Percentiles rank a stretch among this genome's conserved stretches.
These are phyloP conservation scores for Trichoderma erinaceum DNA, from an alignment of 495 filamentous ascomycete genomes.

Conservation along the genomic window DNA sequence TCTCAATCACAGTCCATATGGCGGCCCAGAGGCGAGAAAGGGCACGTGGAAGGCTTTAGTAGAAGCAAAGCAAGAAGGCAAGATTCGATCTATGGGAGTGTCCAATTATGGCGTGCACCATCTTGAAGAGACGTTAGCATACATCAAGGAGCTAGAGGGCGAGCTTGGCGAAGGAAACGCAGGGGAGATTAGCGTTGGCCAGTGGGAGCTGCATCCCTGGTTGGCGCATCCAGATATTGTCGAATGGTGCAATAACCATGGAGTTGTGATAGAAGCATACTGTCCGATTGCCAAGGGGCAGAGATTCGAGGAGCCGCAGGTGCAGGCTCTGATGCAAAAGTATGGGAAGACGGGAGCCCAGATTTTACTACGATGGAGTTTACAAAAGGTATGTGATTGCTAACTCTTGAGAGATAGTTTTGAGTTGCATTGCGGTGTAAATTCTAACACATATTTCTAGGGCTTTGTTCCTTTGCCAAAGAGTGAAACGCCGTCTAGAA, in stretches of 20 bases:
- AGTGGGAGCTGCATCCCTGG: constrained; percentile 67
- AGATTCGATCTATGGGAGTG: constrained; percentile 56
- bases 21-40: constrained; percentile 51
- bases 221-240: constrained; percentile 55
- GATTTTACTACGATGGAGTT: constrained; percentile 46
- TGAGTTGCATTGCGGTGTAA: too few species aligned
- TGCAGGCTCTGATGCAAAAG: constrained; percentile 48
- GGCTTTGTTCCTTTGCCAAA: constrained; percentile 68
- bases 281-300: constrained; percentile 54
- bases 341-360: constrained; percentile 56
- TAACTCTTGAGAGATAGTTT: constrained; percentile 17
- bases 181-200: constrained; percentile 46
- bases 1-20: constrained; percentile 55
- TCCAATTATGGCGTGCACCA: constrained; percentile 65
- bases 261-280: constrained; percentile 58
- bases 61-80: constrained; percentile 55
- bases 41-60: constrained; percentile 62
- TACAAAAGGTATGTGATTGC: constrained; percentile 14
- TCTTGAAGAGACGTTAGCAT: constrained; percentile 57
- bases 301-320: constrained; percentile 48
- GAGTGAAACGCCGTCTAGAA: constrained; percentile 55
- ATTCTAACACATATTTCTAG: too few species aligned
- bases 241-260: constrained; percentile 46
- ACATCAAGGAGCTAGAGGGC: constrained; percentile 45
- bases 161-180: constrained; percentile 1